Conservation (phyloP, 495 filamentous ascomycete genomes). For the Lepraria neglecta region DNA sequence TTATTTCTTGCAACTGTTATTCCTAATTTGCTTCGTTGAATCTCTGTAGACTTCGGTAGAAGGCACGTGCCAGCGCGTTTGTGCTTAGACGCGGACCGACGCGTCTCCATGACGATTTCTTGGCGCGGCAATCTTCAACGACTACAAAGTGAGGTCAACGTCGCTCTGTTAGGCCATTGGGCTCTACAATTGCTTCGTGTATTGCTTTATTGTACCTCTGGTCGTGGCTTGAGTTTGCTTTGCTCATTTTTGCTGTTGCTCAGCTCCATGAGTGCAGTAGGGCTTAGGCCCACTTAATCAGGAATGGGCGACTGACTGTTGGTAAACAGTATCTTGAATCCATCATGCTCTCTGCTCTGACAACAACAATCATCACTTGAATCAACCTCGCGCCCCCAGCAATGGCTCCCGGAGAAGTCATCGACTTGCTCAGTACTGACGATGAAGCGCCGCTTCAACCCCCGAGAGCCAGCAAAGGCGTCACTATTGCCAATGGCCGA, state of each 20-base stretch:
- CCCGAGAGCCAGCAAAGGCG: conserved; percentile 4
- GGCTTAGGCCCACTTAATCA: not conserved
- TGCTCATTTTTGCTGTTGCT: not conserved
- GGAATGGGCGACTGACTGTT: not conserved
- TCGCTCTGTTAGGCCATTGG: not conserved
- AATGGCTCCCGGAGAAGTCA: conserved; percentile 23
- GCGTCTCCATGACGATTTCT: too few relatives aligned
- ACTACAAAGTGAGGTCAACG: not conserved
- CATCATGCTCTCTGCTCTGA: not conserved
- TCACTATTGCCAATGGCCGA: not conserved
- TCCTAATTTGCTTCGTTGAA: too few relatives aligned
- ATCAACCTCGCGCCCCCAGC: not conserved
- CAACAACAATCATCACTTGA: not conserved
- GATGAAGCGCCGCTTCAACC: conserved; percentile 19
- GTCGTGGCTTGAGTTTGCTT: not conserved
- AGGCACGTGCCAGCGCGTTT: not conserved
- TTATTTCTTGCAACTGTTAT: too few relatives aligned
- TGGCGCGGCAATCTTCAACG: not conserved
- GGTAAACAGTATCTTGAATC: not conserved
- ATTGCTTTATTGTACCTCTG: not conserved
- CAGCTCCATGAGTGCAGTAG: not conserved
- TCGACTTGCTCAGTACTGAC: conserved; percentile 29
- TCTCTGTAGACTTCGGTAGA: too few relatives aligned
- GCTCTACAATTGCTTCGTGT: not conserved
- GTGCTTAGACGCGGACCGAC: not conserved